Conservation (phyloP, 2,329 filamentous ascomycete genomes). For the Harringtonia aguacate region DNA sequence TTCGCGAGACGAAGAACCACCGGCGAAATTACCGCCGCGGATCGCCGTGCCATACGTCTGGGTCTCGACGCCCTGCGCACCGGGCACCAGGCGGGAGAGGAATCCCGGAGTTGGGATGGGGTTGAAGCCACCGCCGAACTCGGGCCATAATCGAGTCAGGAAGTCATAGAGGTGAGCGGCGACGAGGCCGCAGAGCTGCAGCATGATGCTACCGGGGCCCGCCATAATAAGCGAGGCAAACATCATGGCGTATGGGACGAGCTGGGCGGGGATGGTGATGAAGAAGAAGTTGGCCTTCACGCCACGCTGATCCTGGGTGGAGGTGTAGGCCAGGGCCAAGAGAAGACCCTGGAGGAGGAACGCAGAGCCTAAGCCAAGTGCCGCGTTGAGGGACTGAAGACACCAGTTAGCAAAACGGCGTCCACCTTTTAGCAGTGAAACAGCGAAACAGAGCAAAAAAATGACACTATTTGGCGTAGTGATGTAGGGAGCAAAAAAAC, state of each 20-base stretch:
- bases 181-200: conserved; percentile 67
- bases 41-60: conserved; percentile 55
- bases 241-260: conserved; percentile 73
- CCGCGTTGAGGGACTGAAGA: conserved; percentile 10
- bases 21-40: too few relatives aligned
- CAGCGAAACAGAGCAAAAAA: background rate
- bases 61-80: conserved; percentile 29
- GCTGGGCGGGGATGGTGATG: conserved; percentile 71
- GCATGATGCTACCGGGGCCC: conserved; percentile 44
- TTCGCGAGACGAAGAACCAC: conserved; percentile 14
- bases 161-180: conserved; percentile 91
- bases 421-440: background rate
- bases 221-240: conserved; percentile 58
- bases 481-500: conserved; percentile 55
- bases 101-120: conserved; percentile 64
- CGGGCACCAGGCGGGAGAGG: conserved; percentile 56
- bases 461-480: conserved; percentile 6
- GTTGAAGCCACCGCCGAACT: conserved; percentile 75
- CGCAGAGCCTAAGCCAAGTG: conserved; percentile 17
- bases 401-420: conserved; percentile 13
- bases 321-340: conserved; percentile 74
- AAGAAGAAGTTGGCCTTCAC: conserved; percentile 70
- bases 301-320: conserved; percentile 74
- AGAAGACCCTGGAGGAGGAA: conserved; percentile 56
- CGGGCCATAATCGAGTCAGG: conserved; percentile 74